Evolutionary conservation across 2,329 filamentous ascomycete species (phyloP), one percentile per base, ranked within the genome.

Genomic region (Microcera coccophila): DNA sequence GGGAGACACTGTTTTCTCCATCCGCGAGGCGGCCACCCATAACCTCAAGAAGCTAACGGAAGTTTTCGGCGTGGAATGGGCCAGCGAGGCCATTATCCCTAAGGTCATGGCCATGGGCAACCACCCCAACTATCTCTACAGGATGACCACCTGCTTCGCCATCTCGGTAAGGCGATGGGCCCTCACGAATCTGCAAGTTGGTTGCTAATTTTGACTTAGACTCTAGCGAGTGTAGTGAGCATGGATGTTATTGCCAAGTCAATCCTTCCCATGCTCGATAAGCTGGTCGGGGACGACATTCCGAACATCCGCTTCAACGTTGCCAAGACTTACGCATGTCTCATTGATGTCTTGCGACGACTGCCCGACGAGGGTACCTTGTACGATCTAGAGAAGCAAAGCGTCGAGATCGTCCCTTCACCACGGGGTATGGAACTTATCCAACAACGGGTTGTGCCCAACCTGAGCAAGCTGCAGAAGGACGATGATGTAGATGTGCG

Each of bases 291-390:
- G 35, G 93, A 98, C 63, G 90, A 94, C 34, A 98, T 98, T 50
- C 93, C 93, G 55, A 98, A 98, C 72, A 98, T 98, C 64, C 89
- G 93, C 39, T 98, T 98, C 79, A 98, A 98, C 68, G 93, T 98
- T 36, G 93, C 93, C 57, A 98, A 98, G 75, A 97, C 93, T 36
- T 98, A 97, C 63, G 82, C 83, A 17, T 84, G 93, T 39, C 74
- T 98, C 45, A 90, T 97, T 60, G 84, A 87, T 56, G 90, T 90
- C n/a, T 78, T 98, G 61, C 90, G 91, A 69, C 86, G 89, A 57
- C 77, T 98, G 42, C 91, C 93, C 3, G 87, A 90, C 41, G 78
- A 93, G 62, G 90, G 90, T 48, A 97, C 91, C 12, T 76, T 97
- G 49, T 82, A 85, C 63, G 82, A 88, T 39, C 69, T 94, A 46